Conservation (phyloP, 495 filamentous ascomycete genomes). For the Haplographium delicatum region DNA sequence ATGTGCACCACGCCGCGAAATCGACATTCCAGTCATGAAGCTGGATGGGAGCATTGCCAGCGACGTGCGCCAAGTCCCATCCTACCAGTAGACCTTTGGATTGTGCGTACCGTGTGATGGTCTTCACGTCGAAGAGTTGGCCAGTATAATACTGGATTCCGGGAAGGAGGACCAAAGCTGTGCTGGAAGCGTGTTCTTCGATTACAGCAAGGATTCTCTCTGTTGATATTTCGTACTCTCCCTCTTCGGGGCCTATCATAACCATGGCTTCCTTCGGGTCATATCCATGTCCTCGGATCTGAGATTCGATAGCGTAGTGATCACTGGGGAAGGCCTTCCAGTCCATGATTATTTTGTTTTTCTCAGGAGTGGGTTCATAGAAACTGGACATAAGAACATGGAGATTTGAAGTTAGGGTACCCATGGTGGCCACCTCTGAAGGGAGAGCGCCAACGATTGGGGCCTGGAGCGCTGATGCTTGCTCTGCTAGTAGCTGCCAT, state of each 20-base stretch:
- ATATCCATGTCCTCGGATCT: conserved; percentile 75
- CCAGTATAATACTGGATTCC: conserved; percentile 95
- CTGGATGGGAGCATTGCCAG: conserved; percentile 77
- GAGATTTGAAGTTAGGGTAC: conserved; percentile 84
- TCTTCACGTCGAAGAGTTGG: conserved; percentile 76
- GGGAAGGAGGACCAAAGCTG: conserved; percentile 78
- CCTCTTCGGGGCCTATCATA: conserved; percentile 60
- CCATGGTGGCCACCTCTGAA: conserved; percentile 87
- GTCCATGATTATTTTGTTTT: conserved; percentile 88
- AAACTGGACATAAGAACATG: conserved; percentile 90
- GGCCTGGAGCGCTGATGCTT: conserved; percentile 50
- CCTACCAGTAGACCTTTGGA: conserved; percentile 71
- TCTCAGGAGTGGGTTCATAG: conserved; percentile 66
- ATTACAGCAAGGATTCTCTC: conserved; percentile 73
- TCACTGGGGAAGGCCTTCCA: conserved; percentile 96
- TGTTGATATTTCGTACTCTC: conserved; percentile 48
- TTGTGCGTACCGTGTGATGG: conserved; percentile 79
- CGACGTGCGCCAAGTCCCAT: conserved; percentile 95
- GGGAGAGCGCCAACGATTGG: conserved; percentile 73
- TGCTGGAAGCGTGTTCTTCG: conserved; percentile 66
- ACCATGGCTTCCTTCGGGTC: conserved; percentile 68
- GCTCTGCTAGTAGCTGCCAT: conserved; percentile 48
- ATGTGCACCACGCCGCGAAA: conserved; percentile 92
- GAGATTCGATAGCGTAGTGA: conserved; percentile 84
- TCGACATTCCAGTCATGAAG: conserved; percentile 95